Evolutionary conservation across 1,284 basidiomycete species (phyloP).

Genomic region (Anthracocystis panici-leucophaei): DNA sequence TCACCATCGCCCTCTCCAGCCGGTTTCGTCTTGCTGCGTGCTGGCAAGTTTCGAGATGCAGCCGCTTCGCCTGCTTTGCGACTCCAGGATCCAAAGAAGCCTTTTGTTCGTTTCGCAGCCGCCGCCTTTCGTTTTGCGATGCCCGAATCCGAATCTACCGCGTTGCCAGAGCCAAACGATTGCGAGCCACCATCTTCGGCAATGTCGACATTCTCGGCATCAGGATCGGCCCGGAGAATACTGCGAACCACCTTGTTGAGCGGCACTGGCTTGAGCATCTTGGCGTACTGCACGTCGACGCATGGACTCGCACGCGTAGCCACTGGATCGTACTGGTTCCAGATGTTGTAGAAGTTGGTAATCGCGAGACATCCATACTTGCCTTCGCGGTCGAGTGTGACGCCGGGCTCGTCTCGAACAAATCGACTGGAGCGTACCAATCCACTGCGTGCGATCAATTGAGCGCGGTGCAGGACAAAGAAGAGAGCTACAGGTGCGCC

Average conservation of each 20-base stretch:
- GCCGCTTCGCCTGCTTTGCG: conserved; percentile 33
- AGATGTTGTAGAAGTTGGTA: conserved; percentile 73
- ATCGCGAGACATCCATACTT: conserved; percentile 74
- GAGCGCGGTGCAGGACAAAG: conserved; percentile 73
- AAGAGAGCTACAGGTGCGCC: conserved; percentile 74
- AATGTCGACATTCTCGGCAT: conserved; percentile 38
- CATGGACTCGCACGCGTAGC: conserved; percentile 70
- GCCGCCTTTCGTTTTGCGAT: conserved; percentile 36
- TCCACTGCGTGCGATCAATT: conserved; percentile 73
- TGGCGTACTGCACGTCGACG: conserved; percentile 68
- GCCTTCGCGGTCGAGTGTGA: conserved; percentile 71
- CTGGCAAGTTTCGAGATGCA: conserved; percentile 8
- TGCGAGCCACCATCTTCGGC: conserved; percentile 38
- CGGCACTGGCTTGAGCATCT: conserved; percentile 38
- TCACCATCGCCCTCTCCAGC: conserved; percentile 22
- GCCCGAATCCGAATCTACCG: conserved; percentile 23
- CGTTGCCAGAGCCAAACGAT: conserved; percentile 35
- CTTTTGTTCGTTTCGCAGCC: conserved; percentile 30
- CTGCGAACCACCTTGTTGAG: conserved; percentile 44
- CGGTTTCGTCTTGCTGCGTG: conserved; percentile 14
- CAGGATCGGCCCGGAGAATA: conserved; percentile 32
- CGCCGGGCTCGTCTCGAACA: conserved; percentile 68
- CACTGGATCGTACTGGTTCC: conserved; percentile 73
- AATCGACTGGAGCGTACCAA: conserved; percentile 72
- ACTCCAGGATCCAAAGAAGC: conserved; percentile 44